Conservation (phyloP, 257 asterid genomes). For the Jacaranda copaia region DNA sequence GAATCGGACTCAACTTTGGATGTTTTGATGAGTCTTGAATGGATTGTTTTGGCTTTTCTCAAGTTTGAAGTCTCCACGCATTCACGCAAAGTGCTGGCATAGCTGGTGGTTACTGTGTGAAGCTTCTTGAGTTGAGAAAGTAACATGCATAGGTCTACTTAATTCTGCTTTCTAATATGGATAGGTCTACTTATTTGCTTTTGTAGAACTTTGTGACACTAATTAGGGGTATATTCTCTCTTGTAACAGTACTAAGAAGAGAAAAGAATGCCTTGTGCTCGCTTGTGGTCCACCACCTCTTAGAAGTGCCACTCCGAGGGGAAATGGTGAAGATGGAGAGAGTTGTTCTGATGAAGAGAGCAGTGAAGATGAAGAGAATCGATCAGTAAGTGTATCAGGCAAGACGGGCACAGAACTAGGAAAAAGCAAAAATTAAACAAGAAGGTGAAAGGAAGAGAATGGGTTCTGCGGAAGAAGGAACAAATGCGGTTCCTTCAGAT, state of each 20-base stretch:
- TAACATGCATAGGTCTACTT: too few relatives aligned
- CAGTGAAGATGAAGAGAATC: slow-evolving; percentile 80
- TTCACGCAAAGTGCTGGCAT: slow-evolving; percentile 47
- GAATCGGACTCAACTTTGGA: slow-evolving; percentile 33
- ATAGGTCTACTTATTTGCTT: not conserved
- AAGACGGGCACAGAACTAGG: slow-evolving; percentile 77
- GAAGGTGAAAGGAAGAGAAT: slow-evolving; percentile 79
- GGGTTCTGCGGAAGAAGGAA: slow-evolving; percentile 83
- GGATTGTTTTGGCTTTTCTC: slow-evolving; percentile 46
- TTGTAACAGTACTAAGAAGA: slow-evolving; percentile 71
- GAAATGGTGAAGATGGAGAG: slow-evolving; percentile 78
- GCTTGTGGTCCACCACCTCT: slow-evolving; percentile 86
- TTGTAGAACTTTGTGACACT: not conserved
- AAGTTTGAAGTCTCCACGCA: slow-evolving; percentile 52
- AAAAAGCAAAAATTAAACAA: slow-evolving; percentile 83
- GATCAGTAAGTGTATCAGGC: slow-evolving; percentile 76
- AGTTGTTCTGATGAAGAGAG: slow-evolving; percentile 74
- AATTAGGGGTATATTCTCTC: slow-evolving; percentile 3
- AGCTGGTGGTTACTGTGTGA: slow-evolving; percentile 40
- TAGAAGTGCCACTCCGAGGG: slow-evolving; percentile 62
- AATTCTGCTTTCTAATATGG: too few relatives aligned
- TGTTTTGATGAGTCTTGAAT: slow-evolving; percentile 56
- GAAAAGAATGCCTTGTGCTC: slow-evolving; percentile 93
- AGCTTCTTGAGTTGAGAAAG: slow-evolving; percentile 42
- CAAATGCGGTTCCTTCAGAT: slow-evolving; percentile 85